These are phyloP conservation scores for Candida ponderosae DNA, from an alignment of 805 yeast genomes.

Conservation along the genomic window DNA sequence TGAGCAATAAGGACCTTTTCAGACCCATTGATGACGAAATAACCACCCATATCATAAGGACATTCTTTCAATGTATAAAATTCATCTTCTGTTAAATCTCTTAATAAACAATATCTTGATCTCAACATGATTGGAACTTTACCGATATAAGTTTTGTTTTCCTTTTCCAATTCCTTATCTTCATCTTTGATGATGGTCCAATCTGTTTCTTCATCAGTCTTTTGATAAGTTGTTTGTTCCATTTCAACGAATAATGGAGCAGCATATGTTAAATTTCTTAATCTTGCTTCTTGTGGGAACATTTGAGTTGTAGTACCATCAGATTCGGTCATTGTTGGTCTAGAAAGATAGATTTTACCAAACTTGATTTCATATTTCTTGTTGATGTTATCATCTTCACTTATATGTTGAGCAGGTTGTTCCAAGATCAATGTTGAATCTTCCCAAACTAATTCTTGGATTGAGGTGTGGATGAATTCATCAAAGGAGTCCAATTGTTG, in stretches of 20 bases:
- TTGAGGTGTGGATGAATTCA: constrained; percentile 93
- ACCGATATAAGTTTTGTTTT: constrained; percentile 85
- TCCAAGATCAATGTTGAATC: constrained; percentile 90
- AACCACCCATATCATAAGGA: constrained; percentile 99
- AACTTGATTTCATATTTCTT: constrained; percentile 94
- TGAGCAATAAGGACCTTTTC: constrained; percentile 98
- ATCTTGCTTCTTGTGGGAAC: constrained; percentile 97
- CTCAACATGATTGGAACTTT: constrained; percentile 97
- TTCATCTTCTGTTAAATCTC: constrained; percentile 87
- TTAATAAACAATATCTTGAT: constrained; percentile 90
- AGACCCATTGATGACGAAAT: constrained; percentile 95
- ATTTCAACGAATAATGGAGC: constrained; percentile 95
- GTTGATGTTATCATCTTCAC: constrained; percentile 82
- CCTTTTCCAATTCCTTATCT: constrained; percentile 57
- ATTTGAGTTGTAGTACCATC: constrained; percentile 99
- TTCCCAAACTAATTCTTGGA: constrained; percentile 95
- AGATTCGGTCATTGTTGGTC: constrained; percentile 98
- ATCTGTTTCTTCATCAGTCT: constrained; percentile 65
- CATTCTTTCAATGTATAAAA: constrained; percentile 94
- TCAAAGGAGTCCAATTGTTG: constrained; percentile 98
- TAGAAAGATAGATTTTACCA: constrained; percentile 93
- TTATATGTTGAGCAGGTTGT: constrained; percentile 96
- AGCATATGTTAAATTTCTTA: constrained; percentile 92
- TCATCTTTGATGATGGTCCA: constrained; percentile 47
- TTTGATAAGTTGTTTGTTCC: constrained; percentile 80